Percentiles rank a stretch among this genome's conserved stretches.
Conservation (phyloP, 1,139 yeast species). For the Candida smagusa region DNA sequence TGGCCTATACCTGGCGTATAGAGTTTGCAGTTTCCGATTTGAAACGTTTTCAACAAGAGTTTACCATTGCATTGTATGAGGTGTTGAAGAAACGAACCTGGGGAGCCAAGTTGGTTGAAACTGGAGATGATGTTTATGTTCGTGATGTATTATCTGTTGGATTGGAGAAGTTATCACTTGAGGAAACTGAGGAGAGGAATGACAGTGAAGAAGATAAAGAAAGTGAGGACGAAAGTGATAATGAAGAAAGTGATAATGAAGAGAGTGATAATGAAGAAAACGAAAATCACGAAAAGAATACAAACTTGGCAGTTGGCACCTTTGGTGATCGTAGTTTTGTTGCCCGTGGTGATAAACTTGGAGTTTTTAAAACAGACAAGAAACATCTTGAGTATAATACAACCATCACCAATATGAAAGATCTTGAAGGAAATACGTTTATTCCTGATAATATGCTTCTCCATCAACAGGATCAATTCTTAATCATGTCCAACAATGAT, state of each 20-base stretch:
- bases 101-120: constrained; percentile 17
- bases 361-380: constrained; percentile 67
- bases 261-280: constrained; percentile 9
- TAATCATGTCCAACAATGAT: constrained; percentile 60
- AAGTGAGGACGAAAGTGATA: constrained; percentile 10
- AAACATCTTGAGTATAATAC: constrained; percentile 59
- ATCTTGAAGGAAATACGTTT: constrained; percentile 50
- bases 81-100: constrained; percentile 49
- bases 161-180: constrained; percentile 25
- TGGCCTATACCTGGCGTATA: constrained; percentile 58
- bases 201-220: constrained; percentile 11
- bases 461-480: constrained; percentile 66
- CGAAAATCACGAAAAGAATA: constrained; percentile 39
- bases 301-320: constrained; percentile 67
- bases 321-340: constrained; percentile 73
- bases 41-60: constrained; percentile 48
- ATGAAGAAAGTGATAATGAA: constrained; percentile 12
- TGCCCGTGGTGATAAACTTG: constrained; percentile 73
- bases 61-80: constrained; percentile 63
- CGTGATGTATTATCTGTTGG: constrained; percentile 19
- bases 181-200: constrained; percentile 12
- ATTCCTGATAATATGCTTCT: constrained; percentile 68
- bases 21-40: constrained; percentile 48
- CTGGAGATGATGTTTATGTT: constrained; percentile 18
- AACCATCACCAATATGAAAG: constrained; percentile 60